These are phyloP conservation scores for Blastocystis sp. DNA, from an alignment of 352 stramenopile species.

Conservation along the genomic window DNA sequence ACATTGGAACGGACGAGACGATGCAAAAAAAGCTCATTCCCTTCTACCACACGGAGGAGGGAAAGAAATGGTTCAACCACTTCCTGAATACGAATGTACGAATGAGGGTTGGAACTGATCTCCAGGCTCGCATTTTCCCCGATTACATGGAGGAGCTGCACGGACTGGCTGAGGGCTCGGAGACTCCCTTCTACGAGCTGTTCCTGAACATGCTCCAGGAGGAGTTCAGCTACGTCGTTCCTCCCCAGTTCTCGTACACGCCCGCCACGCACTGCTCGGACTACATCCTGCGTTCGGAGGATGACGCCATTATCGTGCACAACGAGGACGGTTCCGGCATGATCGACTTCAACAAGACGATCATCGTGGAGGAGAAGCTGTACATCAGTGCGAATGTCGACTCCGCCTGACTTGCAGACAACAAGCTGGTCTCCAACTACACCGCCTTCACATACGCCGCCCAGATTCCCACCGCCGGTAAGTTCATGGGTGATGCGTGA, in stretches of 20 bases:
- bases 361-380: constrained; percentile 34
- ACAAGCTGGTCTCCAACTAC: constrained; percentile 26
- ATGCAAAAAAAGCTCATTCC: constrained; percentile 55
- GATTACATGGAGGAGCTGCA: constrained; percentile 55
- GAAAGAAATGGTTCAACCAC: constrained; percentile 49
- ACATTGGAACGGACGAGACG: constrained; percentile 25
- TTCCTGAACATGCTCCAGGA: constrained; percentile 56
- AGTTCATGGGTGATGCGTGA: not conserved
- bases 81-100: constrained; percentile 32
- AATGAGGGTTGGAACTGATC: not conserved
- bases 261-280: constrained; percentile 41
- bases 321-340: constrained; percentile 55
- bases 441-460: constrained; percentile 47
- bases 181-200: constrained; percentile 31
- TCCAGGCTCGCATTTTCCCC: not conserved
- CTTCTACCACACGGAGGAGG: constrained; percentile 50
- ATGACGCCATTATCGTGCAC: constrained; percentile 49
- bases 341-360: constrained; percentile 55
- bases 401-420: not conserved
- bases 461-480: constrained; percentile 54
- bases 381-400: constrained; percentile 14
- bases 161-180: constrained; percentile 19
- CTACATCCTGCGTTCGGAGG: constrained; percentile 42
- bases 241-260: constrained; percentile 5
- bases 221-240: constrained; percentile 53